phyloP scores from a whole-genome alignment of 208 protist species.

The Leishmania lainsoni region DNA sequence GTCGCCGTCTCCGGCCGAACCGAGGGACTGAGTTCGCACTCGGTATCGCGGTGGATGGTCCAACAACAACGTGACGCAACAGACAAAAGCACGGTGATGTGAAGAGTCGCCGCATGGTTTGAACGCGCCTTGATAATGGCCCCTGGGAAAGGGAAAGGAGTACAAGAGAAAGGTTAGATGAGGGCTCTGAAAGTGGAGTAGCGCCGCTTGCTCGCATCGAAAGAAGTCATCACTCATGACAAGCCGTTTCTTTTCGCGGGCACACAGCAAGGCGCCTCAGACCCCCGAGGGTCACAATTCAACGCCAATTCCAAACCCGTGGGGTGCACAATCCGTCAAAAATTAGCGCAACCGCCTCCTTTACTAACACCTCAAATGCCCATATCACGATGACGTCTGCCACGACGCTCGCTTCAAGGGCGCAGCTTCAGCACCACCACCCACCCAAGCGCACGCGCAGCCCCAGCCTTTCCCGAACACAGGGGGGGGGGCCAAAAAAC shows the following conservation, averaged over 20 bases:
- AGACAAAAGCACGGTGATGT: not conserved
- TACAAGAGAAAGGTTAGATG: constrained; percentile 1
- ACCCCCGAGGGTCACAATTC: not conserved
- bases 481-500: too few relatives aligned
- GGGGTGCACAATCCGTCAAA: not conserved
- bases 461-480: not conserved
- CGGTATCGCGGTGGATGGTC: constrained; percentile 36
- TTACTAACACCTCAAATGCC: not conserved
- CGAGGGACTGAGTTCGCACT: constrained; percentile 22
- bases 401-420: not conserved
- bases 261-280: not conserved
- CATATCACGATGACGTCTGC: not conserved
- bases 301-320: not conserved
- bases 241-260: not conserved
- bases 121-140: not conserved
- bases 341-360: not conserved
- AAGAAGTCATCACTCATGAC: not conserved
- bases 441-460: not conserved
- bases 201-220: not conserved
- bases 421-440: not conserved
- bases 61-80: constrained; percentile 34
- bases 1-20: constrained; percentile 30
- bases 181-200: not conserved
- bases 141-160: not conserved
- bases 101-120: constrained; percentile 25